phyloP scores from a whole-genome alignment of 169 alveolate genomes.

The Cryptosporidium tyzzeri region DNA sequence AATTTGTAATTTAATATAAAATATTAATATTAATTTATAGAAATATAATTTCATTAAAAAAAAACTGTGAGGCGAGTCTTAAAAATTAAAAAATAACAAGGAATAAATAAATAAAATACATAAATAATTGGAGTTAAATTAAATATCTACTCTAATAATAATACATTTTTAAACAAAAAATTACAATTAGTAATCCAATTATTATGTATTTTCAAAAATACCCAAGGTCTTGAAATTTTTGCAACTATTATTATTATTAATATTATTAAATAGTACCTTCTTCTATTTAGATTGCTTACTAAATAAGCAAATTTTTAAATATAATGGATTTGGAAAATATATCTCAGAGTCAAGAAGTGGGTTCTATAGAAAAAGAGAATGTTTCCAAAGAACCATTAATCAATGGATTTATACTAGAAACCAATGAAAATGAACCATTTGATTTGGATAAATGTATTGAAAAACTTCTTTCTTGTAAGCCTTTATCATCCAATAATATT shows the following conservation, averaged over 20 bases:
- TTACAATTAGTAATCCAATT: neutral
- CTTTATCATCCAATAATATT: slow-evolving; percentile 82
- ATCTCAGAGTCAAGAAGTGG: slow-evolving; percentile 17
- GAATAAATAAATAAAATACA: neutral
- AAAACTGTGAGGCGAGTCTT: slow-evolving; percentile 4
- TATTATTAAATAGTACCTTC: neutral
- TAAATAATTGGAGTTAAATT: neutral
- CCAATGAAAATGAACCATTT: slow-evolving; percentile 63
- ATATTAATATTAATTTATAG: neutral
- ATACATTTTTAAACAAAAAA: neutral
- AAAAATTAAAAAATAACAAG: neutral
- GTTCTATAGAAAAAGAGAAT: neutral
- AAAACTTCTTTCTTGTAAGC: slow-evolving; percentile 80
- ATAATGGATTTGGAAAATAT: slow-evolving; percentile 43
- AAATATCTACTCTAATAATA: neutral
- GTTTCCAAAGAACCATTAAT: slow-evolving; percentile 33
- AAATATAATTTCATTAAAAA: neutral
- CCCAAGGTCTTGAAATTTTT: neutral
- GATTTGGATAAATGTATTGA: slow-evolving; percentile 79
- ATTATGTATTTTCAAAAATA: slow-evolving; percentile 1
- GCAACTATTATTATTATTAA: too few relatives aligned
- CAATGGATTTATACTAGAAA: slow-evolving; percentile 51
- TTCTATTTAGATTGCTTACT: neutral
- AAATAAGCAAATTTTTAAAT: neutral
- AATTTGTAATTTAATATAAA: neutral